Evolutionary conservation across 148 eudicot genomes (phyloP).

Genomic region (Cornus controversa): DNA sequence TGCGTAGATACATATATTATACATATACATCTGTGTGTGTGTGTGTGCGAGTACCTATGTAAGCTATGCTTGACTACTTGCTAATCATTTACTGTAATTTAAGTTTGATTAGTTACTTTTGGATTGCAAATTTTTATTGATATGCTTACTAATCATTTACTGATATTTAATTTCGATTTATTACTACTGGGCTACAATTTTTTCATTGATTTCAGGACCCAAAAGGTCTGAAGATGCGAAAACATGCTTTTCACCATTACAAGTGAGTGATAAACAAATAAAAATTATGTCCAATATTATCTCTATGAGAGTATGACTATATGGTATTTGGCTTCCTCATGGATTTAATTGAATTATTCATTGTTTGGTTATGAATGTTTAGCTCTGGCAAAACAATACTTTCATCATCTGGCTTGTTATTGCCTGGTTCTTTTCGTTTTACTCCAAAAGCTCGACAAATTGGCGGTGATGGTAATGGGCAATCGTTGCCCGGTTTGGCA

Average conservation of each 20-base stretch:
- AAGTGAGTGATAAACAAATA: conserved; percentile 40
- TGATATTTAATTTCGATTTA: not conserved
- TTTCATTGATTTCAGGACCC: conserved; percentile 68
- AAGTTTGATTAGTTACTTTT: not conserved
- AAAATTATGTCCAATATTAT: not conserved
- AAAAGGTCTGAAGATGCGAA: conserved; percentile 87
- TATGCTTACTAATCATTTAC: not conserved
- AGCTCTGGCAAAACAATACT: conserved; percentile 86
- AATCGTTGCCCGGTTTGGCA: conserved; percentile 22
- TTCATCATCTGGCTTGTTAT: conserved; percentile 80
- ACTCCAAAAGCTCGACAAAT: conserved; percentile 11
- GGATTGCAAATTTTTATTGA: conserved; percentile 6
- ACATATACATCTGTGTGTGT: not conserved
- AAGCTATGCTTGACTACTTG: no score
- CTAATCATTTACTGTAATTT: not conserved
- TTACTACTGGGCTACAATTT: not conserved
- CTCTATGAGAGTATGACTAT: not conserved
- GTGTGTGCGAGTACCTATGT: not conserved
- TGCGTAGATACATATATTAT: not conserved
- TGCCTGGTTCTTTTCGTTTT: conserved; percentile 45
- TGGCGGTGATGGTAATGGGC: conserved; percentile 15
- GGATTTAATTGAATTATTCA: no score
- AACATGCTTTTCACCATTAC: conserved; percentile 83
- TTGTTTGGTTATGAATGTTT: not conserved
- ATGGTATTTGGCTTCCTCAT: not conserved